phyloP scores from a whole-genome alignment of 2,329 filamentous ascomycete genomes.

The Diaporthe humulicola region DNA sequence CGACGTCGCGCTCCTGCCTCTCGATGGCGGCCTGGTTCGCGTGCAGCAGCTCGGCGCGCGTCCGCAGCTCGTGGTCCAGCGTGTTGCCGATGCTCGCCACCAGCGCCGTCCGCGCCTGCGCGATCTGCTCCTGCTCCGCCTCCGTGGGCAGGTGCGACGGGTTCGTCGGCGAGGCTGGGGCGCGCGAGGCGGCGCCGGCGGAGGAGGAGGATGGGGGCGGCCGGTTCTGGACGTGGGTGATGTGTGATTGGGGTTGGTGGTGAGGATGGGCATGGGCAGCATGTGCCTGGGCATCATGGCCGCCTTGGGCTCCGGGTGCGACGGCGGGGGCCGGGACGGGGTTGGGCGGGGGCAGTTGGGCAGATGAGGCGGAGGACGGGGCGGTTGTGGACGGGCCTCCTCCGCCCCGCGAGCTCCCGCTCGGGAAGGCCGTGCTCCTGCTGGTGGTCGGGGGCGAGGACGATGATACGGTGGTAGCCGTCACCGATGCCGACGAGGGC shows the following conservation, averaged over 20 bases:
- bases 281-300: background rate
- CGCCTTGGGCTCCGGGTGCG: constrained; percentile 22
- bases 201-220: constrained; percentile 1
- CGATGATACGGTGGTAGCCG: constrained; percentile 40
- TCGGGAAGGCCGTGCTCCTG: constrained; percentile 38
- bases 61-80: constrained; percentile 76
- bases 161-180: constrained; percentile 38
- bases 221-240: background rate
- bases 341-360: constrained; percentile 21
- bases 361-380: constrained; percentile 39
- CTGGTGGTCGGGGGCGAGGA: constrained; percentile 35
- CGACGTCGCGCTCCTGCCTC: constrained; percentile 76
- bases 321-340: background rate
- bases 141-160: constrained; percentile 56
- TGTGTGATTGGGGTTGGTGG: background rate
- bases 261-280: constrained; percentile 27
- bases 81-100: constrained; percentile 76
- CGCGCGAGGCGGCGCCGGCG: background rate
- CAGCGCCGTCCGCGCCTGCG: constrained; percentile 70
- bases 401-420: constrained; percentile 23
- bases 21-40: constrained; percentile 74
- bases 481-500: constrained; percentile 39
- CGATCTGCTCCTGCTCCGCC: constrained; percentile 61
- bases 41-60: constrained; percentile 78
- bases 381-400: constrained; percentile 38